phyloP scores from a whole-genome alignment of 148 eudicot species.

The Suaeda aralocaspica region DNA sequence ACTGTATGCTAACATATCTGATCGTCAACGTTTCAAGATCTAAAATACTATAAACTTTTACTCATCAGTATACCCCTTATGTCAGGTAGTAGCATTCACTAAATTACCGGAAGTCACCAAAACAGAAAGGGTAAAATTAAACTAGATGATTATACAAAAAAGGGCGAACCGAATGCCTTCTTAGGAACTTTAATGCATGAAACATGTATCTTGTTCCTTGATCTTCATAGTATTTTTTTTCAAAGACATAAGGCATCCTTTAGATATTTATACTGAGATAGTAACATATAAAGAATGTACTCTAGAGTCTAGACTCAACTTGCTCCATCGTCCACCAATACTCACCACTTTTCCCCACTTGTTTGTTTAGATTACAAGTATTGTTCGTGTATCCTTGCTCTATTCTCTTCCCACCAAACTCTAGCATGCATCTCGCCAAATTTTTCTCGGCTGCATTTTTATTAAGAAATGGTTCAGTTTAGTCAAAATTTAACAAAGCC shows the following conservation, averaged over 20 bases:
- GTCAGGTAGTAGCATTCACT: slow-evolving; percentile 7
- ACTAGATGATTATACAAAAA: not conserved
- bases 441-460: slow-evolving; percentile 74
- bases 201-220: slow-evolving; percentile 1
- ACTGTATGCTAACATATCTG: slow-evolving; percentile 14
- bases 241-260: slow-evolving; percentile 11
- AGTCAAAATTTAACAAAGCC: not conserved
- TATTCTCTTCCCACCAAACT: slow-evolving; percentile 97
- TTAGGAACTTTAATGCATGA: slow-evolving; percentile 14
- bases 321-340: slow-evolving; percentile 7
- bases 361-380: slow-evolving; percentile 45
- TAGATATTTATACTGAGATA: slow-evolving; percentile 19
- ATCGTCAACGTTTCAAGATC: slow-evolving; percentile 16
- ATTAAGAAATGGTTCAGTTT: slow-evolving; percentile 4
- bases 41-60: not conserved
- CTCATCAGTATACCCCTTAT: not conserved
- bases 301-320: slow-evolving; percentile 2
- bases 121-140: slow-evolving; percentile 2
- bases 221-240: slow-evolving; percentile 5
- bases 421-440: slow-evolving; percentile 93
- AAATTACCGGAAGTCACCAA: slow-evolving; percentile 7
- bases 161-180: slow-evolving; percentile 3
- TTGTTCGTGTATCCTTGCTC: slow-evolving; percentile 80
- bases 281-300: slow-evolving; percentile 18
- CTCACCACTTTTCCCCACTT: not conserved